A percentile compares a stretch with the other conserved stretches of the same genome.
phyloP scores from a whole-genome alignment of 495 filamentous ascomycete species.

The Daldinia loculata region DNA sequence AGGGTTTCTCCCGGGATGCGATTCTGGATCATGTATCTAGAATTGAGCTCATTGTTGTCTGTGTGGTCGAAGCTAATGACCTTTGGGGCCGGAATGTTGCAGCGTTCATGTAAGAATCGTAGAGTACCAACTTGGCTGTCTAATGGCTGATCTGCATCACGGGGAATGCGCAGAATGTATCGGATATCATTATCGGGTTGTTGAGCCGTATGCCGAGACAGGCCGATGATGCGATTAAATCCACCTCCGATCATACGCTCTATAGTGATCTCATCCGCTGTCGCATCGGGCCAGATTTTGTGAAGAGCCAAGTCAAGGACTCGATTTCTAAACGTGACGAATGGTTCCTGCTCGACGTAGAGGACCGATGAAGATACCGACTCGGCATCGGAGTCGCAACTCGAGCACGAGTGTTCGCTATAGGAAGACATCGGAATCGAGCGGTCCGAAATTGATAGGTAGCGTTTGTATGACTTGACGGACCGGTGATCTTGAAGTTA shows the following conservation, averaged over 20 bases:
- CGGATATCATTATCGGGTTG: neutral
- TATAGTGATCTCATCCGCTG: slow-evolving; percentile 5
- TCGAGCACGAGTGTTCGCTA: neutral
- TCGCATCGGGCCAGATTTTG: slow-evolving; percentile 23
- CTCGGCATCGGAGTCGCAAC: neutral
- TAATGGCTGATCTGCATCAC: neutral
- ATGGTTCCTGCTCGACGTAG: slow-evolving; percentile 9
- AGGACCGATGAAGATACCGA: slow-evolving; percentile 9
- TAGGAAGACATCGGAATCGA: neutral
- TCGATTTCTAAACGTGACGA: neutral
- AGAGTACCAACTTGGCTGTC: neutral
- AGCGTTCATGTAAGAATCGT: neutral
- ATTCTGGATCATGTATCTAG: slow-evolving; percentile 11
- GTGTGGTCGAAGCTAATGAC: slow-evolving; percentile 5
- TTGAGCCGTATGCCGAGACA: neutral
- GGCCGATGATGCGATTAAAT: slow-evolving; percentile 10
- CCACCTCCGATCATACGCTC: slow-evolving; percentile 13
- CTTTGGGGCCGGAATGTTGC: neutral
- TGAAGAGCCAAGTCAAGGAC: slow-evolving; percentile 7
- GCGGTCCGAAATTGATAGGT: neutral
- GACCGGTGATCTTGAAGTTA: neutral
- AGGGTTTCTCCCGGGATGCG: slow-evolving; percentile 8
- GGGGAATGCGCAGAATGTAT: slow-evolving; percentile 22
- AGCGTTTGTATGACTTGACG: neutral
- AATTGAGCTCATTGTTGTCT: slow-evolving; percentile 3